Evolutionary conservation across 352 stramenopile species (phyloP).

Genomic region (Phytophthora litchii): DNA sequence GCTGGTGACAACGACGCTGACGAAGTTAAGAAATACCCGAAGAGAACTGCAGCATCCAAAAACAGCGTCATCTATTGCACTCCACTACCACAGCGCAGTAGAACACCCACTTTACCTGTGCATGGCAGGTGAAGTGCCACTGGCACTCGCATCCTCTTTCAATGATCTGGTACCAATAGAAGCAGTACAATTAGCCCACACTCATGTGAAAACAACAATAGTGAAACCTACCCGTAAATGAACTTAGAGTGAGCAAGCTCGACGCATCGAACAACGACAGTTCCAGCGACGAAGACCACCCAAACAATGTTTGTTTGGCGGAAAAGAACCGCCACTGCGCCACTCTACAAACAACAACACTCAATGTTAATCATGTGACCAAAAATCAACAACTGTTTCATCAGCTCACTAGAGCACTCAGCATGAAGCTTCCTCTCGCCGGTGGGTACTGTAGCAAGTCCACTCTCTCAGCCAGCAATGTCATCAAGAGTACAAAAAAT

Average conservation of each 20-base stretch:
- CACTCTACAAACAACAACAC: constrained; percentile 44
- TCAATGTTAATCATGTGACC: neutral
- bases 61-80: constrained; percentile 7
- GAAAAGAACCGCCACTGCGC: constrained; percentile 79
- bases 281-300: constrained; percentile 87
- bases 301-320: constrained; percentile 93
- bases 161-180: constrained; percentile 30
- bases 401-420: constrained; percentile 62
- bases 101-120: constrained; percentile 34
- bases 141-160: constrained; percentile 37
- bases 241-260: constrained; percentile 67
- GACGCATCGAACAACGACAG: constrained; percentile 66
- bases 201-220: neutral
- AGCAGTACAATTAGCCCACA: neutral
- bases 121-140: constrained; percentile 22
- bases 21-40: constrained; percentile 67
- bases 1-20: constrained; percentile 59
- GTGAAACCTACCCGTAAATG: constrained; percentile 69
- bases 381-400: constrained; percentile 1
- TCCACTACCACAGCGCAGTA: neutral
- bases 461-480: constrained; percentile 62
- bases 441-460: constrained; percentile 47
- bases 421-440: constrained; percentile 45
- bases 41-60: constrained; percentile 27
- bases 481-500: constrained; percentile 91